Conservation (phyloP, 169 alveolate genomes). For the Toxoplasma gondii region DNA sequence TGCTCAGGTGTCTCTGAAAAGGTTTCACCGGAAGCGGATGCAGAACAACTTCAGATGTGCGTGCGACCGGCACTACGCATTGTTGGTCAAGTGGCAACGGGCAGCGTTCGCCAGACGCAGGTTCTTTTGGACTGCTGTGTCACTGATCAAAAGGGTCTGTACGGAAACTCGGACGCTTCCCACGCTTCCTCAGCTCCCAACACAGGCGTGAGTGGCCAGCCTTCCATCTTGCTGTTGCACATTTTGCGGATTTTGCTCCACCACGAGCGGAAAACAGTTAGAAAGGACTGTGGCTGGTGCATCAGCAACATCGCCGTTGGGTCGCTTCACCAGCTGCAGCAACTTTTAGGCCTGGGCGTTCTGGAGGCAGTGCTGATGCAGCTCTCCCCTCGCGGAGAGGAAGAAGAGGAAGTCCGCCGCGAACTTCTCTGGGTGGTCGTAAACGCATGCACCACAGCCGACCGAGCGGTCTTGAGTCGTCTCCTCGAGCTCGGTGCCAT, state of each 20-base stretch:
- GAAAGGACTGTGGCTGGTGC: conserved; percentile 46
- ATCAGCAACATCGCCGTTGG: conserved; percentile 59
- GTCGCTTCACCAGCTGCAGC: conserved; percentile 50
- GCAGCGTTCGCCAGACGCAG: conserved; percentile 56
- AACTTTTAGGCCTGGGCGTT: conserved; percentile 12
- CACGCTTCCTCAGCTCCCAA: not conserved
- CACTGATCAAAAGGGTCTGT: conserved; percentile 1
- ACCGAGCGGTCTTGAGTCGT: not conserved
- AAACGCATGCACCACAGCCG: conserved; percentile 57
- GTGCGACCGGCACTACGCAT: conserved; percentile 57
- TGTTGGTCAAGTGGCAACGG: conserved; percentile 54
- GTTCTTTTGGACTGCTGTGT: conserved; percentile 38
- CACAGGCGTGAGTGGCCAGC: not conserved
- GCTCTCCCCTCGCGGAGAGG: not conserved
- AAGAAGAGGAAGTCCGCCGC: conserved; percentile 43
- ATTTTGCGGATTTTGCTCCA: not conserved
- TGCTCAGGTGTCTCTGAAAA: conserved; percentile 4
- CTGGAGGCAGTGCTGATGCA: conserved; percentile 43
- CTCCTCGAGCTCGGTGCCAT: not conserved
- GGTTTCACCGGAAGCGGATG: not conserved
- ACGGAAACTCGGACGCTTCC: conserved; percentile 29
- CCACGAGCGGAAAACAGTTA: not conserved
- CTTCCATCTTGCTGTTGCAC: not conserved
- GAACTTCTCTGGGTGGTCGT: conserved; percentile 55
- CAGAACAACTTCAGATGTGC: conserved; percentile 38